These are phyloP conservation scores for Hanseniaspora vineae DNA, from an alignment of 805 yeast species.

Conservation along the genomic window DNA sequence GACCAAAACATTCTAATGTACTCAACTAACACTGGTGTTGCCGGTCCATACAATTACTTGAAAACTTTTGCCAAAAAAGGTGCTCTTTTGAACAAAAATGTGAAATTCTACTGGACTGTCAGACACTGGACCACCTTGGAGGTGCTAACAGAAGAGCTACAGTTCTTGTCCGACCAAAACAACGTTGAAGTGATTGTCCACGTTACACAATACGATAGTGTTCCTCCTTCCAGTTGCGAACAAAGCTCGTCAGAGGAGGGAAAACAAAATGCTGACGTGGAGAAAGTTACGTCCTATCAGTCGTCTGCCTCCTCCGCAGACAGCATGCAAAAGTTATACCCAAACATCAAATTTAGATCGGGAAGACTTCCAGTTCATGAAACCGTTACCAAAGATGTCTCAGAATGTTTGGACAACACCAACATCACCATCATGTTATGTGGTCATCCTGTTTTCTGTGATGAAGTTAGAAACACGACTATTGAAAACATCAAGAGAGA, in stretches of 20 bases:
- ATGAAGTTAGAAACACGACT: constrained; percentile 34
- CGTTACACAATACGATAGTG: constrained; percentile 41
- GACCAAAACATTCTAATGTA: not conserved
- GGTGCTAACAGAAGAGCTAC: constrained; percentile 6
- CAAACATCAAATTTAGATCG: constrained; percentile 28
- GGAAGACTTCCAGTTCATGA: constrained; percentile 34
- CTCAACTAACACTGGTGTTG: constrained; percentile 3
- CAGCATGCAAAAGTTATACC: constrained; percentile 18
- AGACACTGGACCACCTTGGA: constrained; percentile 10
- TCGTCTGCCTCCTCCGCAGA: constrained; percentile 8
- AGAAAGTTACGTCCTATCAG: no score
- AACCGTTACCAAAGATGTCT: constrained; percentile 26
- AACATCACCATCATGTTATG: constrained; percentile 39
- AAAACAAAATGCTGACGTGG: no score
- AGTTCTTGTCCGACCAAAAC: constrained; percentile 7
- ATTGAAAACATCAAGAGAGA: constrained; percentile 18
- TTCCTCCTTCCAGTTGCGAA: not conserved
- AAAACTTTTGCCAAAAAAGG: not conserved
- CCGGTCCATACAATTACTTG: constrained; percentile 4
- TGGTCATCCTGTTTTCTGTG: constrained; percentile 45
- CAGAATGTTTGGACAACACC: constrained; percentile 25
- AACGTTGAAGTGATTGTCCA: constrained; percentile 23
- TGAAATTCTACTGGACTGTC: constrained; percentile 8
- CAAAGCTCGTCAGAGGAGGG: no score
- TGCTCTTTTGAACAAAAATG: not conserved